Conservation (phyloP, 2,329 filamentous ascomycete genomes). For the Cryphonectria naterciae region DNA sequence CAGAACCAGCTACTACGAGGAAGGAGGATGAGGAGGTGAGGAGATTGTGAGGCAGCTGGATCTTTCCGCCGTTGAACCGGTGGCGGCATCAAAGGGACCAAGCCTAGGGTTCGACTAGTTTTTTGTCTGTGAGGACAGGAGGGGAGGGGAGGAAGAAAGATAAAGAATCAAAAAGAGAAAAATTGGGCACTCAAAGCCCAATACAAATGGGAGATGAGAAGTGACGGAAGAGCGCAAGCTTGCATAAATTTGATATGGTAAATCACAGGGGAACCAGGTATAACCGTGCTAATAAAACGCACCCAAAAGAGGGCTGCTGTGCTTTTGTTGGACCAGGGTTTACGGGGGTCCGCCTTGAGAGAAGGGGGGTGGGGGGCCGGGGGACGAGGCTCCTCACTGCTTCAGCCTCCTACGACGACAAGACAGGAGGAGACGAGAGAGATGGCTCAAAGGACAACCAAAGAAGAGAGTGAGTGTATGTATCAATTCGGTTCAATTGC, state of each 20-base stretch:
- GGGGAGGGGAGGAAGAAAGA: not conserved
- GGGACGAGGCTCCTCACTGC: not conserved
- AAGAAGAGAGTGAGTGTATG: not conserved
- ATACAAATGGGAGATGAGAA: conserved; percentile 4
- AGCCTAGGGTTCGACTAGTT: not conserved
- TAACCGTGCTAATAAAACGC: conserved; percentile 8
- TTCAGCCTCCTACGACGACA: not conserved
- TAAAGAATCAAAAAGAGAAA: not conserved
- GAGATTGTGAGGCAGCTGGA: conserved; percentile 1
- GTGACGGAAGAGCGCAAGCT: conserved; percentile 4
- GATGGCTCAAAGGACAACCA: not conserved
- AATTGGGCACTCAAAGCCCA: not conserved
- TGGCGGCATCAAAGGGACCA: conserved; percentile 2
- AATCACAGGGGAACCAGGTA: conserved; percentile 12
- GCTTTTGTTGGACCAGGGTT: not conserved
- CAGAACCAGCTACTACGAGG: not conserved
- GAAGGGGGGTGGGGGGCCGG: not conserved
- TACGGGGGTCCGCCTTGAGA: conserved; percentile 2
- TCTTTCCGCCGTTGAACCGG: not conserved
- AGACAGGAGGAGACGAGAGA: not conserved
- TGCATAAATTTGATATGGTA: conserved; percentile 11
- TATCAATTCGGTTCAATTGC: not conserved
- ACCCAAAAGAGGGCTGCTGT: not conserved
- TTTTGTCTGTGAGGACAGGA: not conserved
- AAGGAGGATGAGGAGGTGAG: not conserved